Conservation (phyloP, 208 protist genomes). For the Crithidia brevicula region DNA sequence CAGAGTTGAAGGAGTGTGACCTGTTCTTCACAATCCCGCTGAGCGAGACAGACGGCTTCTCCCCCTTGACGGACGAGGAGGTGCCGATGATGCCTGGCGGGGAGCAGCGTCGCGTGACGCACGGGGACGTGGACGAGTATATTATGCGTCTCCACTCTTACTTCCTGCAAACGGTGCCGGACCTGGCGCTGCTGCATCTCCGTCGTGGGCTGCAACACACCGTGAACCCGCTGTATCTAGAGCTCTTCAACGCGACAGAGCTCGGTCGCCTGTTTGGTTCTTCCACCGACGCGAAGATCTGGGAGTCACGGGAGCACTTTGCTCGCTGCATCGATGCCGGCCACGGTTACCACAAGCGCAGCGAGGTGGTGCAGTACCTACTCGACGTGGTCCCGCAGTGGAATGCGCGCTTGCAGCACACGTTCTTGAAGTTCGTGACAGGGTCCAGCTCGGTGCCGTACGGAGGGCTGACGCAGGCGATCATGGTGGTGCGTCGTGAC, state of each 20-base stretch:
- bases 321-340: slow-evolving; percentile 39
- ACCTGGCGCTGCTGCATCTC: slow-evolving; percentile 44
- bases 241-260: slow-evolving; percentile 64
- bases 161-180: slow-evolving; percentile 40
- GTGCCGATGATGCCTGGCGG: slow-evolving; percentile 29
- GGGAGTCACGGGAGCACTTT: slow-evolving; percentile 58
- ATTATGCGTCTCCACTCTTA: slow-evolving; percentile 36
- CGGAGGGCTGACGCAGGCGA: slow-evolving; percentile 58
- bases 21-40: slow-evolving; percentile 64
- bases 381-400: slow-evolving; percentile 66
- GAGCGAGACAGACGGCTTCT: slow-evolving; percentile 28
- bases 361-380: slow-evolving; percentile 56
- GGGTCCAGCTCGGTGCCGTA: slow-evolving; percentile 66
- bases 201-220: slow-evolving; percentile 52
- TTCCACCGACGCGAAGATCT: slow-evolving; percentile 50
- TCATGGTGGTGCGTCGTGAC: slow-evolving; percentile 84
- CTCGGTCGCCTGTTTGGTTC: slow-evolving; percentile 62
- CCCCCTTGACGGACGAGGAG: neutral
- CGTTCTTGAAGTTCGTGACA: slow-evolving; percentile 84
- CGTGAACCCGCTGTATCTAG: slow-evolving; percentile 55
- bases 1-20: slow-evolving; percentile 51
- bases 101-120: slow-evolving; percentile 30
- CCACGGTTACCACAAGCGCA: slow-evolving; percentile 70
- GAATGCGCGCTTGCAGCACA: slow-evolving; percentile 58
- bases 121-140: slow-evolving; percentile 60